A percentile compares a stretch with the other conserved stretches of the same genome.
These are phyloP conservation scores for Trichosporon sp. DNA, from an alignment of 1,284 basidiomycete genomes.

Conservation along the genomic window DNA sequence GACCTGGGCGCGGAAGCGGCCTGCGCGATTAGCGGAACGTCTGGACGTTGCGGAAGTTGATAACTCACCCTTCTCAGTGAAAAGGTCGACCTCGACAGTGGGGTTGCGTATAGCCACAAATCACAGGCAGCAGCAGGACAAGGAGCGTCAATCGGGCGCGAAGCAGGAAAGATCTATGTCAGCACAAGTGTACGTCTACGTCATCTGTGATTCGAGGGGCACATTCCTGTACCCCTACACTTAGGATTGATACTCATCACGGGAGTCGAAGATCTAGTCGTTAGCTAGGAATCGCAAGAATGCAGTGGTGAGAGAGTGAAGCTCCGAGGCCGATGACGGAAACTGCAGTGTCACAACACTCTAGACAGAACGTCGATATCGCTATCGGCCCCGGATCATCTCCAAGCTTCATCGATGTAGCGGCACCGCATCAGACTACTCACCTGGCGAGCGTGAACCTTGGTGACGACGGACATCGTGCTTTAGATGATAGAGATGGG, in stretches of 20 bases:
- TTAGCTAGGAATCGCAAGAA: conserved; percentile 1
- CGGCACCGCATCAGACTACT: not conserved
- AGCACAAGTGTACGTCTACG: conserved; percentile 17
- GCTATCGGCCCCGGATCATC: not conserved
- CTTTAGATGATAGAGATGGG: not conserved
- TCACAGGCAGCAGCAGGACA: conserved; percentile 1
- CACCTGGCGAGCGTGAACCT: conserved; percentile 83
- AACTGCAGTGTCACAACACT: not conserved
- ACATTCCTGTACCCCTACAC: not conserved
- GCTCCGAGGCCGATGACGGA: not conserved
- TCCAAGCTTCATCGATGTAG: not conserved
- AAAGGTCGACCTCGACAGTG: conserved; percentile 89
- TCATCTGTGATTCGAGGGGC: not conserved
- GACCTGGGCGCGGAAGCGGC: conserved; percentile 89
- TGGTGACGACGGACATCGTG: conserved; percentile 72
- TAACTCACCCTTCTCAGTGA: conserved; percentile 72
- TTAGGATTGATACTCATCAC: conserved; percentile 54
- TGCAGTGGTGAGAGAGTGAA: not conserved
- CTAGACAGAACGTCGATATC: not conserved
- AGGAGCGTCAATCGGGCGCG: not conserved
- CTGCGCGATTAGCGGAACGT: conserved; percentile 48
- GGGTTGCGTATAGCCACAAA: conserved; percentile 58
- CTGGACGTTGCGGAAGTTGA: not conserved
- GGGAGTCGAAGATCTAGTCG: conserved; percentile 90
- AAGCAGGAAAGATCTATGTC: conserved; percentile 16